Base-by-base conservation (phyloP, 805 yeast genomes). In the Suhomyces sp. region DNA sequence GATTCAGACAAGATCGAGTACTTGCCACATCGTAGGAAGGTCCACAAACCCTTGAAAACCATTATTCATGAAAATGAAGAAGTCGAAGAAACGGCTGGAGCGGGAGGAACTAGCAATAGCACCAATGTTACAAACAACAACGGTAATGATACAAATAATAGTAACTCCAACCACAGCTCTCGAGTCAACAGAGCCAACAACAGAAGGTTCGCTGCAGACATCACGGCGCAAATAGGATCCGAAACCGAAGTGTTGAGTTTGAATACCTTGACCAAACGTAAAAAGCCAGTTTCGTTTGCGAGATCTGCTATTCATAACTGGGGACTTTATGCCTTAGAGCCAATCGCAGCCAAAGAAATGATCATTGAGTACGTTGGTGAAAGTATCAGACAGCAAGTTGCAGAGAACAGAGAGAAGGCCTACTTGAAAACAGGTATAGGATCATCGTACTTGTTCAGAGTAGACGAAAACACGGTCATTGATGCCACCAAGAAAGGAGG, bases 401-500 rank as follows among this genome's bases (percentile, higher is more conserved):
- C 97, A 1, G 99, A 94, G 62, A 82, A 89, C 61, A 79, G 99
- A 48, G 99, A 94, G 64, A 85, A 85, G 66, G 79, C 87, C 46
- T 94, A 94, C 67, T 70, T 90, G 55, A 82, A 88, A 60, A 87
- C 92, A 0, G 99, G 99, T 31, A 91, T 94, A 59, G 98, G 98
- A 22, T 93, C 98, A 2, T 87, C 96, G 55, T 94, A 94, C 67
- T 72, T 94, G 51, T 94, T 94, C 71, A 77, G 98, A 58, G 86
- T 94, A 44, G 98, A 94, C 65, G 97, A 91, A 64, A 88, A 88
- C 59, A 90, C 96, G 0, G 97, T 94, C 7, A 88, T 94, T 51
- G 99, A 94, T 72, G 99, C 99, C 6, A 93, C 98, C 0, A 93
- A 92, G 66, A 88, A 86, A 57, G 99, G 99, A 26, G 97, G 98